Evolutionary conservation across 2,329 filamentous ascomycete species (phyloP), one percentile per base, ranked within the genome.

Genomic region (Botrytis aclada): DNA sequence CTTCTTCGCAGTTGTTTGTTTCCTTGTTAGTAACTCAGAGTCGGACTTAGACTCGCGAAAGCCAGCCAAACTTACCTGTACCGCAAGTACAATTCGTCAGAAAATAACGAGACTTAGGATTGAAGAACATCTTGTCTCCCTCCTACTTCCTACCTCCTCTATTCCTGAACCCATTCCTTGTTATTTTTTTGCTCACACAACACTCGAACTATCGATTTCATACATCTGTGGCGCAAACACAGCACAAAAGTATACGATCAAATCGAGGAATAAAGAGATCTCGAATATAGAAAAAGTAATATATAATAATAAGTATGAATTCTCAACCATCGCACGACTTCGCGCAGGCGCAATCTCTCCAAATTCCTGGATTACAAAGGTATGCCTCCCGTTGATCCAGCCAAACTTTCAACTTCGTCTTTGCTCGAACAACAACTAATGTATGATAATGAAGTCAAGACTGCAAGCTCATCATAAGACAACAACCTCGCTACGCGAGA

Each of bases 401-500:
- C 18, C 18, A 20, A 20, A n/a, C 34, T 54, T 39, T 45, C 32
- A 43, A 25, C 18, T 25, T 29, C n/a, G 25, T 34, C 39, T 34
- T 51, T 32, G 29, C 47, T 32, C 43, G 78, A 79, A 75, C 77
- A 74, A 77, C 78, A 80, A 77, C 79, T 76, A 67, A 78, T 54
- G 58, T 73, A 29, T 56, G 54, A 4, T 58, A 41, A 45, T 41
- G 77, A 81, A 89, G 87, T 82, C 82, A 85, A 79, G 85, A 88
- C 79, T 87, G 88, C 81, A 83, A 84, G 74, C 84, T 92, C 76
- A 82, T 81, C 72, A 85, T 93, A 76, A 86, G 88, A 77, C 92
- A 94, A 82, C 86, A 91, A 79, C 92, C 92, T 70, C 85, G 86
- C 76, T 86, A 89, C 81, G 91, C 89, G 67, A 87, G 91, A 75